Percentiles rank a stretch among this genome's conserved stretches.
Evolutionary conservation across 2,329 filamentous ascomycete species (phyloP).

Genomic region (Bipolaris bicolor): DNA sequence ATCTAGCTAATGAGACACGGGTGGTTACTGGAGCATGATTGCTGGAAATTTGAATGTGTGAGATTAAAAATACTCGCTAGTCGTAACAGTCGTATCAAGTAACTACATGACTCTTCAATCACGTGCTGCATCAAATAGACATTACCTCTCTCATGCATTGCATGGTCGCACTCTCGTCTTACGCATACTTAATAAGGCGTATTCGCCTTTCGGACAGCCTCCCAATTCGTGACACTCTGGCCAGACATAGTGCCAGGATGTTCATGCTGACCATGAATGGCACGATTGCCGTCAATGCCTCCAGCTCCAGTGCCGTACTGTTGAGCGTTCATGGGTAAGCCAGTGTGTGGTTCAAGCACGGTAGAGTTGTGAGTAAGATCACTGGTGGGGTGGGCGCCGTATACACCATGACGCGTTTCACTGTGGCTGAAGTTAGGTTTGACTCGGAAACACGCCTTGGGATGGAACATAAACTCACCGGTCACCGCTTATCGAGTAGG

Average conservation of each 20-base stretch:
- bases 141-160: neutral
- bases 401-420: slow-evolving; percentile 22
- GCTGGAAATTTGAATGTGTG: neutral
- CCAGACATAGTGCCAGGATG: slow-evolving; percentile 9
- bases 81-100: neutral
- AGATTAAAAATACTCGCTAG: neutral
- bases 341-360: slow-evolving; percentile 49
- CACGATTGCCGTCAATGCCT: slow-evolving; percentile 46
- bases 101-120: neutral
- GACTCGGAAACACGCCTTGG: neutral
- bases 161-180: neutral
- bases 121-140: neutral
- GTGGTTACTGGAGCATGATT: neutral
- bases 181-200: slow-evolving; percentile 32
- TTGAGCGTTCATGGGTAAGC: slow-evolving; percentile 50
- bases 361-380: slow-evolving; percentile 26
- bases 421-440: slow-evolving; percentile 17
- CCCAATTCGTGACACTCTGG: slow-evolving; percentile 22
- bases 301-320: slow-evolving; percentile 48
- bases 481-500: slow-evolving; percentile 34
- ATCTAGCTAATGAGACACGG: neutral
- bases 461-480: slow-evolving; percentile 29
- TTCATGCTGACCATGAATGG: slow-evolving; percentile 36
- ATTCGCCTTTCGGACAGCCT: slow-evolving; percentile 36
- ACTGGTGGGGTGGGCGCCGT: slow-evolving; percentile 28